Evolutionary conservation across 495 filamentous ascomycete species (phyloP).

Genomic region (Aspergillus cristatus): DNA sequence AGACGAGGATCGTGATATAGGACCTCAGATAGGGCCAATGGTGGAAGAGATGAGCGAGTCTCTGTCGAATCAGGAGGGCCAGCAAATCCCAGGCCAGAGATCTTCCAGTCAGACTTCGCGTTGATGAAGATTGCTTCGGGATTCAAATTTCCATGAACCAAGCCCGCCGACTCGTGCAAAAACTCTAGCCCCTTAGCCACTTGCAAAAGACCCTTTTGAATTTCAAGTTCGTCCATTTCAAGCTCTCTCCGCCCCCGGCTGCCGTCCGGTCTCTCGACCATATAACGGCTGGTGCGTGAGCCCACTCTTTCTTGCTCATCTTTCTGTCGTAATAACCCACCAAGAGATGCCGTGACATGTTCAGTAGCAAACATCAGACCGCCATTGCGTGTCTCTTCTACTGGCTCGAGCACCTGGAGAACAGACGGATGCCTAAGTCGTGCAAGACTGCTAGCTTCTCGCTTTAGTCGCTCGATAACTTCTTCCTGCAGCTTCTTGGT

Average conservation of each 20-base stretch:
- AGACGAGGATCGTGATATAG: slow-evolving; percentile 78
- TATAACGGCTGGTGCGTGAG: slow-evolving; percentile 66
- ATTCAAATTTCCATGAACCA: slow-evolving; percentile 90
- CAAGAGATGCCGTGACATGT: slow-evolving; percentile 77
- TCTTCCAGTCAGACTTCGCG: slow-evolving; percentile 97
- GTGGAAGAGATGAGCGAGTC: slow-evolving; percentile 57
- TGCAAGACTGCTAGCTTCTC: slow-evolving; percentile 80
- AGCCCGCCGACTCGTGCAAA: slow-evolving; percentile 86
- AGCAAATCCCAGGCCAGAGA: slow-evolving; percentile 85
- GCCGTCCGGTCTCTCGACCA: slow-evolving; percentile 71
- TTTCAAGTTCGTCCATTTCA: slow-evolving; percentile 94
- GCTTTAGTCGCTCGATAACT: slow-evolving; percentile 80
- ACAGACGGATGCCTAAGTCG: slow-evolving; percentile 83
- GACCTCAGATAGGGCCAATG: slow-evolving; percentile 74
- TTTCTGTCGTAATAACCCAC: slow-evolving; percentile 74
- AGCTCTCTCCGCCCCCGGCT: slow-evolving; percentile 66
- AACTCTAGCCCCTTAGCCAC: slow-evolving; percentile 93
- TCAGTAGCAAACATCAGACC: slow-evolving; percentile 96
- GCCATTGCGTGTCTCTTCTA: slow-evolving; percentile 85
- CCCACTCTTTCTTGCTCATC: slow-evolving; percentile 74
- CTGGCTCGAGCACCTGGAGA: slow-evolving; percentile 85
- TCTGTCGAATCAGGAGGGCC: slow-evolving; percentile 62
- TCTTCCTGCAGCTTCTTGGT: slow-evolving; percentile 78
- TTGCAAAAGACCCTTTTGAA: slow-evolving; percentile 91
- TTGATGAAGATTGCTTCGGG: slow-evolving; percentile 95